These are phyloP conservation scores for Sapria himalayana DNA, from an alignment of 345 rosid species.

Conservation along the genomic window DNA sequence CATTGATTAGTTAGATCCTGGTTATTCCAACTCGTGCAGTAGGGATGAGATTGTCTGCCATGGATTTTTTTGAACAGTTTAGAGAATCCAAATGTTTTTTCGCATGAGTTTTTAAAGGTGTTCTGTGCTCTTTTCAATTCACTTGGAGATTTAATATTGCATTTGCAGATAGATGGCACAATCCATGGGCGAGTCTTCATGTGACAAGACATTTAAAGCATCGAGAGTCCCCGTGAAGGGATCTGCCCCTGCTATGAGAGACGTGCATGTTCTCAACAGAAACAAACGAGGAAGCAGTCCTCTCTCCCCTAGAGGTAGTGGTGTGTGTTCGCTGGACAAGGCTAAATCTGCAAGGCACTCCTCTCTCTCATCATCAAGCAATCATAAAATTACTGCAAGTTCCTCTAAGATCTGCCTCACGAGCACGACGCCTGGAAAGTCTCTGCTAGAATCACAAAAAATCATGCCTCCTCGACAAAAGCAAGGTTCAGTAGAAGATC, in stretches of 20 bases:
- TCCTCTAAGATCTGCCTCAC: conserved; percentile 33
- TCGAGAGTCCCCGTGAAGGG: conserved; percentile 29
- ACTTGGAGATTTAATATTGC: too few species aligned
- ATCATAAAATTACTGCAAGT: conserved; percentile 48
- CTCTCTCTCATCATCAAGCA: conserved; percentile 22
- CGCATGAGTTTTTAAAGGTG: too few species aligned
- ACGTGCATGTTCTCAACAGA: conserved; percentile 38
- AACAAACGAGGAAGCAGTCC: conserved; percentile 40
- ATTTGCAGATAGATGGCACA: conserved; percentile 4
- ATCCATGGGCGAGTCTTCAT: conserved; percentile 56
- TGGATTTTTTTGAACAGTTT: too few species aligned
- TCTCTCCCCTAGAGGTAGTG: conserved; percentile 28
- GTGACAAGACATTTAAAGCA: conserved; percentile 35
- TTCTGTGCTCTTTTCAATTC: too few species aligned
- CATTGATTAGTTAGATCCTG: too few species aligned
- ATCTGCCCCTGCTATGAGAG: conserved; percentile 34
- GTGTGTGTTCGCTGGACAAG: conserved; percentile 25
- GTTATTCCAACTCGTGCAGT: too few species aligned
- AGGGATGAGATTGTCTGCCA: too few species aligned
- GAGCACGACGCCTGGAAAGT: conserved; percentile 15
- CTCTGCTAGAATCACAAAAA: conserved; percentile 24
- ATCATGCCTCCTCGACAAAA: conserved; percentile 21
- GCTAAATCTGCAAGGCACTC: conserved; percentile 36
- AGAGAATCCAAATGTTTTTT: too few species aligned
- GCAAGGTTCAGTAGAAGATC: conserved; percentile 52